Percentiles rank a stretch among this genome's conserved stretches.
Conservation (phyloP, 108 stramenopile species). For the Fragilaria crotonensis region DNA sequence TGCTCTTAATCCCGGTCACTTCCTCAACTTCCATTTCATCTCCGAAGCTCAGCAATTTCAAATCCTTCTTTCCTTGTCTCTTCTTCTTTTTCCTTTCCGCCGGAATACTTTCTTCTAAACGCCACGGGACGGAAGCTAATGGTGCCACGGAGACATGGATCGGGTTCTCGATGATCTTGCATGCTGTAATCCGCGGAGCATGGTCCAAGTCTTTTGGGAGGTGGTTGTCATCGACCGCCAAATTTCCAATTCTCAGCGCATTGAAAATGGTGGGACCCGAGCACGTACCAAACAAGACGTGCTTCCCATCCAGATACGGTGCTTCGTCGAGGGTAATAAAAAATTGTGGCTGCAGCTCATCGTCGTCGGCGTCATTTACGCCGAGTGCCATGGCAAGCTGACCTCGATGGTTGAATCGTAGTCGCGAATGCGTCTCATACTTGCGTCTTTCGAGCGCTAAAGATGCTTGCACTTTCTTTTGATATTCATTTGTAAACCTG, state of each 20-base stretch:
- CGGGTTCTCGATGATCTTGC: slow-evolving; percentile 81
- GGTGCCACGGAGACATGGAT: slow-evolving; percentile 76
- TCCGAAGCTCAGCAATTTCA: slow-evolving; percentile 84
- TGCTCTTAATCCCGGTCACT: slow-evolving; percentile 42
- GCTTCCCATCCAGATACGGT: slow-evolving; percentile 81
- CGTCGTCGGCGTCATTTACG: slow-evolving; percentile 17
- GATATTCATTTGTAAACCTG: slow-evolving; percentile 18
- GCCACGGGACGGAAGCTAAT: slow-evolving; percentile 45
- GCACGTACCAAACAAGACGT: slow-evolving; percentile 88
- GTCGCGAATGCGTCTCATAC: slow-evolving; percentile 80
- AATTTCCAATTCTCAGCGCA: slow-evolving; percentile 81
- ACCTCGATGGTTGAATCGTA: slow-evolving; percentile 91
- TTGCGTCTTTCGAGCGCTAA: slow-evolving; percentile 48
- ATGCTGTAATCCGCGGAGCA: slow-evolving; percentile 53
- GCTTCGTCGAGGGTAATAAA: slow-evolving; percentile 92
- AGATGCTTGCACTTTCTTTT: slow-evolving; percentile 17
- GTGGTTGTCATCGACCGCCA: slow-evolving; percentile 58
- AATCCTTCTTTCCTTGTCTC: slow-evolving; percentile 66
- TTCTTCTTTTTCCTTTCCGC: slow-evolving; percentile 42
- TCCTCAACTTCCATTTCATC: slow-evolving; percentile 69
- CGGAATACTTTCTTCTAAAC: not conserved
- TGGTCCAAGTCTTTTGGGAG: slow-evolving; percentile 38
- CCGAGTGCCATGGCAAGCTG: slow-evolving; percentile 89
- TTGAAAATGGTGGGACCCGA: slow-evolving; percentile 92
- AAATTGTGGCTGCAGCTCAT: slow-evolving; percentile 84